Evolutionary conservation across 805 yeast species (phyloP), one percentile per base, ranked within the genome.

Genomic region (Candida orba): DNA sequence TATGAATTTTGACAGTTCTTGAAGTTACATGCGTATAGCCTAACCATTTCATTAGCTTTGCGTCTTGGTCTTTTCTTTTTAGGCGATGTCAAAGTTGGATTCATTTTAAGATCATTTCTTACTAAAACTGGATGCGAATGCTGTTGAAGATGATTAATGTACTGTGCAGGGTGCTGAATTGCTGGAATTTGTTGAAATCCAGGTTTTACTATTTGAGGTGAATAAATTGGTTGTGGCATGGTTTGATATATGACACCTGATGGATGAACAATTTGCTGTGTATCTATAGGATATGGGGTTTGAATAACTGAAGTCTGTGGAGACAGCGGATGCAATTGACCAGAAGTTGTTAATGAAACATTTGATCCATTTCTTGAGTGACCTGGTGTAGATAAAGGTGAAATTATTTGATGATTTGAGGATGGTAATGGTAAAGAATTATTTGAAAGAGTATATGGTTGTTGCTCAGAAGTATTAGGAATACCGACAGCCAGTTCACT

Each of bases 11-110:
- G 59, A 47, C 83, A 78, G 10, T 64, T 65, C 23, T 61, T 59
- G 50, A 54, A 69, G 41, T 65, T 73, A 56, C 83, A 77, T 20
- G 60, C 63, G 56, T 77, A 77, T 5, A 75, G 51, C 38, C 83
- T 66, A 46, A 74, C 79, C 53, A 78, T 75, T 53, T 78, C 81
- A 43, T 72, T 70, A 39, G 72, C 75, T 44, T 70, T 72, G 40
- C 81, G 65, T 46, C 83, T 65, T 15, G 75, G 77, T 38, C 83
- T 66, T 51, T 71, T 71, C 52, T 54, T 57, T 45, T 56, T 56
- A 42, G 55, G 54, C 12, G 22, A 33, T 33, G 23, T 8, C 35
- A 17, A 24, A 6, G 24, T 31, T 31, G 17, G 27, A 25, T 31
- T 31, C 15, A 31, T 6, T 14, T 31, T 20, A 25, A 6, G 22